Conservation (phyloP, 257 asterid genomes). For the Solanum habrochaites region DNA sequence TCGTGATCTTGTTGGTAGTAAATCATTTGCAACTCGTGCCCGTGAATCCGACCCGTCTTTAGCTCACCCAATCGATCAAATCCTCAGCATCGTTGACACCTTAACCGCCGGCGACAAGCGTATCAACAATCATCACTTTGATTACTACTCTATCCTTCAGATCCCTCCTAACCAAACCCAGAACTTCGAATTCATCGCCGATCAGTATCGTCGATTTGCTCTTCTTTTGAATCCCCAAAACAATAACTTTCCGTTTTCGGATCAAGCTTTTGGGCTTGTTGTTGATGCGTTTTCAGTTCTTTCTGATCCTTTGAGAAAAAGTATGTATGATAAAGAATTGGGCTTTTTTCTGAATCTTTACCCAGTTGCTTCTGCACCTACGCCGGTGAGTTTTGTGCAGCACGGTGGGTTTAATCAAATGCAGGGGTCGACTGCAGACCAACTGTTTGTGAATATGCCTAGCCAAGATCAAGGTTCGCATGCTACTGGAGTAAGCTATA, state of each 20-base stretch:
- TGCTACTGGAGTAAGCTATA: neutral
- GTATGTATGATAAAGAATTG: slow-evolving; percentile 60
- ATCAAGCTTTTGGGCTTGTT: slow-evolving; percentile 67
- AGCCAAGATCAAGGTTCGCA: neutral
- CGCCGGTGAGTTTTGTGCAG: neutral
- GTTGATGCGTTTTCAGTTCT: slow-evolving; percentile 71
- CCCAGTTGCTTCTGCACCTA: neutral
- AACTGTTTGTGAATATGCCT: neutral
- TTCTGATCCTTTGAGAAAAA: slow-evolving; percentile 56
- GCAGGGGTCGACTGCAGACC: neutral
- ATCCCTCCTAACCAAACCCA: slow-evolving; percentile 49
- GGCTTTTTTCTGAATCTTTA: slow-evolving; percentile 13
- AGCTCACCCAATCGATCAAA: slow-evolving; percentile 48
- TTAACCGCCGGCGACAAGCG: slow-evolving; percentile 62
- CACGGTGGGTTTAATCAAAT: neutral
- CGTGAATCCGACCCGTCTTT: slow-evolving; percentile 82
- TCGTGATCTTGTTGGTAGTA: slow-evolving; percentile 75
- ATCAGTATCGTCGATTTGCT: slow-evolving; percentile 57
- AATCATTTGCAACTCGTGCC: slow-evolving; percentile 83
- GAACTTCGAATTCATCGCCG: slow-evolving; percentile 43
- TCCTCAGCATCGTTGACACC: slow-evolving; percentile 73
- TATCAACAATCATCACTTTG: slow-evolving; percentile 47
- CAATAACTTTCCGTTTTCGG: slow-evolving; percentile 64
- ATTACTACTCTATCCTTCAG: slow-evolving; percentile 74
- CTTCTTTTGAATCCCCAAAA: slow-evolving; percentile 54